Evolutionary conservation across 1,139 yeast genomes (phyloP).

Genomic region (Debaryomycetaceae sp.): DNA sequence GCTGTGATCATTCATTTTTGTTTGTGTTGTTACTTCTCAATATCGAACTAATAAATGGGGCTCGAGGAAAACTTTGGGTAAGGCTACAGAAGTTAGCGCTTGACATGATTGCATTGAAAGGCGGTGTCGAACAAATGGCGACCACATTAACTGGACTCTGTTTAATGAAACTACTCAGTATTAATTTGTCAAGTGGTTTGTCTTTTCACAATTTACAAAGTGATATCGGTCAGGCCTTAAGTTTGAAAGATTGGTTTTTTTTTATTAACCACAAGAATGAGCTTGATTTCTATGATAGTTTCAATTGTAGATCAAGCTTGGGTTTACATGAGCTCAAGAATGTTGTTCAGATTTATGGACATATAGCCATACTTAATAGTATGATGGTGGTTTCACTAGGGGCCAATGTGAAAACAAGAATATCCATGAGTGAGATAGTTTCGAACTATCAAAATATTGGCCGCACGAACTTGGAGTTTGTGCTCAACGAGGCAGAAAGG

Average conservation of each 20-base stretch:
- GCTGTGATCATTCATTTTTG: constrained; percentile 3
- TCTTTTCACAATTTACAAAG: constrained; percentile 3
- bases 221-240: constrained; percentile 1
- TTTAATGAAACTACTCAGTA: constrained; percentile 2
- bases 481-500: constrained; percentile 1
- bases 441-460: constrained; percentile 1
- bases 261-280: constrained; percentile 2
- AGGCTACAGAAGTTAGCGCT: constrained; percentile 2
- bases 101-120: constrained; percentile 3
- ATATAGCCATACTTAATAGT: constrained; percentile 2
- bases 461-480: constrained; percentile 1
- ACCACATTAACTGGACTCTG: constrained; percentile 4
- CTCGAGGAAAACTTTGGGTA: constrained; percentile 2
- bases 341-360: constrained; percentile 1
- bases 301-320: constrained; percentile 3
- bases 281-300: constrained; percentile 2
- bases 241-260: constrained; percentile 2
- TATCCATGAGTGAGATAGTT: not conserved
- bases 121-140: constrained; percentile 2
- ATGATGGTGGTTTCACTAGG: constrained; percentile 3
- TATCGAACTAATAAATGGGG: constrained; percentile 2
- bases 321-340: constrained; percentile 2
- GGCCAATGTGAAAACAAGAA: constrained; percentile 1
- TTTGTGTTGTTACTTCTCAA: constrained; percentile 3
- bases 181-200: constrained; percentile 2